Evolutionary conservation across 257 asterid species (phyloP).

Genomic region (Solanum pennellii): DNA sequence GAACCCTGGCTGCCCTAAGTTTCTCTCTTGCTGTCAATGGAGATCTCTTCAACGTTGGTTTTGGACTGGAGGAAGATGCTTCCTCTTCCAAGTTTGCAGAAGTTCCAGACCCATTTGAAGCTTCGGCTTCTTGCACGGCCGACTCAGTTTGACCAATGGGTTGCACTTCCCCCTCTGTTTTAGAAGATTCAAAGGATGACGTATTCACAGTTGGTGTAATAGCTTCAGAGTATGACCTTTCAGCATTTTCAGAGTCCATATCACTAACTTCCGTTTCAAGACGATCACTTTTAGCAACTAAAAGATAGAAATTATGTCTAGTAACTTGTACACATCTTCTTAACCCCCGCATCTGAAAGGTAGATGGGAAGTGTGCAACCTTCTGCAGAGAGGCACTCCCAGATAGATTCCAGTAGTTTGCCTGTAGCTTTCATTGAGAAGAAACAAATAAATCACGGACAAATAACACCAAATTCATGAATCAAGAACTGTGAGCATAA

Average conservation of each 20-base stretch:
- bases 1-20: slow-evolving; percentile 86
- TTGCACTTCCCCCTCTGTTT: not conserved
- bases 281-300: slow-evolving; percentile 13
- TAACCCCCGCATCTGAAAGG: slow-evolving; percentile 12
- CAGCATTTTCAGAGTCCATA: not conserved
- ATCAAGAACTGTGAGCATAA: not conserved
- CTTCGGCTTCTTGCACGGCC: not conserved
- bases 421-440: slow-evolving; percentile 21
- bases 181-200: not conserved
- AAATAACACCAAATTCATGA: not conserved
- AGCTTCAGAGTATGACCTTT: not conserved
- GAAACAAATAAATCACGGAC: not conserved
- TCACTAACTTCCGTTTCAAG: not conserved
- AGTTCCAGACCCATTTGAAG: slow-evolving; percentile 8
- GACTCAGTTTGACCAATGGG: not conserved
- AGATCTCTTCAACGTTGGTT: slow-evolving; percentile 33
- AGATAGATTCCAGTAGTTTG: slow-evolving; percentile 25
- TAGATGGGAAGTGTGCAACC: slow-evolving; percentile 9
- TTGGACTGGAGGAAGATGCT: slow-evolving; percentile 13
- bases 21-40: slow-evolving; percentile 77
- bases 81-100: slow-evolving; percentile 12
- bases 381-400: slow-evolving; percentile 16
- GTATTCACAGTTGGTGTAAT: not conserved
- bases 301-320: slow-evolving; percentile 15
- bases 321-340: slow-evolving; percentile 2